Evolutionary conservation across 192 early-diverging fungal species (phyloP), one percentile per base, ranked within the genome.

Genomic region (Chytriomyces sp.): DNA sequence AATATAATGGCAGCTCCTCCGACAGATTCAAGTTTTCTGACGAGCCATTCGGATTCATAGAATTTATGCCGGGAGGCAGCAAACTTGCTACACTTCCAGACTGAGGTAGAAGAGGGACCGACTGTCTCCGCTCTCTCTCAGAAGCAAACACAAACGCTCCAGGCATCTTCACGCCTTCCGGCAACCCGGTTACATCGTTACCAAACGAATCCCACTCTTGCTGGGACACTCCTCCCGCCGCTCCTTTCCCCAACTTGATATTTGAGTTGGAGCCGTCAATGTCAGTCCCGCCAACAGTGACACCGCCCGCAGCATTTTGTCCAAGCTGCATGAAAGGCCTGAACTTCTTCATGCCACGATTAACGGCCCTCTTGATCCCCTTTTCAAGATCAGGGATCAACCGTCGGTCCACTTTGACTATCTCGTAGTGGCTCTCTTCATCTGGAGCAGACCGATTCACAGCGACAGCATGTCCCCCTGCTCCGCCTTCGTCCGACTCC

Each of bases 291-390:
- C 41, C 38, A 52, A 19, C 40, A 7, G 14, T 17, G 3, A 38
- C 25, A n/a, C 7, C 33, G 28, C 12, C 36, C 25, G 25, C 66
- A 25, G 22, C 66, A 17, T 6, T 31, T 22, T 22, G 39, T 10
- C n/a, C 54, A 5, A 41, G 33, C 12, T 70, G 49, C 54, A 70
- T 70, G 39, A 70, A 70, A 4, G 68, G 68, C 30, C 68, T 31
- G 59, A 70, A 70, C 57, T 70, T 70, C 41, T 70, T 70, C 68
- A 70, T 70, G 4, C 68, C 68, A 25, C 68, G 68, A 39, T 70
- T 70, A 30, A 70, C 68, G 25, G 68, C 68, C 1, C 68, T 30
- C 39, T 70, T 70, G 31, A 70, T 70, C 3, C 68, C 68, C 31
- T 70, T 70, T 41, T 70, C 68, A 17, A 70, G 41, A 41, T 70